Evolutionary conservation across 2,329 filamentous ascomycete genomes (phyloP), one percentile per base, ranked within the genome.

Genomic region (Raffaelea deltoideospora): DNA sequence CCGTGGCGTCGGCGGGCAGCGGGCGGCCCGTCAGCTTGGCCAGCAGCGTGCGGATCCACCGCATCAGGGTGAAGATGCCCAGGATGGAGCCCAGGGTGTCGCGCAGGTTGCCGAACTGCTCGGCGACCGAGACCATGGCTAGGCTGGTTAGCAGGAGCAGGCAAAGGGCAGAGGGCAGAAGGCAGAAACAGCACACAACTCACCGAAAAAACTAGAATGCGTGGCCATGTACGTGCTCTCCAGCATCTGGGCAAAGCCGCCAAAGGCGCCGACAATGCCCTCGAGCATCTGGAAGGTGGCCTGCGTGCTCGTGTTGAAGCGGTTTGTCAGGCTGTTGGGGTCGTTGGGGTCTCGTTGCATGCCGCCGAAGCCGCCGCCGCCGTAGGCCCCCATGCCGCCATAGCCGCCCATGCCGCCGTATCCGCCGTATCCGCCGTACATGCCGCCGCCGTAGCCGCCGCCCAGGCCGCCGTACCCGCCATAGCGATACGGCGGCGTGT

Each of bases 171-270:
- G 9, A 21, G 10, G n/a, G n/a, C n/a, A 33, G 19, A 23, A n/a
- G 21, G 18, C 19, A 17, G 29, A 28, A 11, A 59, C 79, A 51
- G 10, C 15, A 21, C 14, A 23, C 24, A 13, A 60, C 79, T 50
- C 71, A 94, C 86, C 87, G 52, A 96, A 98, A 59, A 98, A 98
- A 37, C 85, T 94, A 6, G 87, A 95, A 59, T 98, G 90, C 0
- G 90, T 98, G 22, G 92, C 90, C 92, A 98, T 98, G 51, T 95
- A 98, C 10, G 90, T 96, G 64, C 90, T 96, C 61, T 98, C 90
- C 21, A 98, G 69, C 90, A 98, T 98, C 64, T 98, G 90, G 11
- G 92, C 85, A 54, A 98, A 96, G 0, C 92, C 90, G 17, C 87
- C 87, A 64, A 98, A 98, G 3, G 90, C 87, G 19, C 85, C 84